Base-by-base conservation (phyloP, 805 yeast species). In the Candida ponderosae region DNA sequence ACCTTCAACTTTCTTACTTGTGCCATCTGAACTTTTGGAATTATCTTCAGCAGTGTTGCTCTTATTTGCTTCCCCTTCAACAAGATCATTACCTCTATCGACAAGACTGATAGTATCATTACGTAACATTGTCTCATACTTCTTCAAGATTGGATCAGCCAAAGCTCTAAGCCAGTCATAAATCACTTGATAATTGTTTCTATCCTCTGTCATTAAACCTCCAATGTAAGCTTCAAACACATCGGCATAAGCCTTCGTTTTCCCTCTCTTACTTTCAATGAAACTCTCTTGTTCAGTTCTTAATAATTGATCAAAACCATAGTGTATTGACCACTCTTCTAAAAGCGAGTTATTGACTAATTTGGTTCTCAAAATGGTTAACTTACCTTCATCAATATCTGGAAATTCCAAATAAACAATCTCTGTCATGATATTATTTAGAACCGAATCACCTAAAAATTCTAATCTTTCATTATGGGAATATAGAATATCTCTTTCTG, bases 151-250 rank as follows among this genome's bases (percentile, higher is more conserved):
- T 3, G 78, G 76, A n/a, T 57, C 59, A 26, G 79, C 71, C 29
- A 81, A 56, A 33, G 62, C 56, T 6, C 56, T 48, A 20, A 83
- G 53, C 90, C 90, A 83, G 11, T 63, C 57, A 44, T 70, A 69
- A 6, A 82, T 69, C 18, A 58, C 66, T 2, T 62, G 54, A 35
- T 72, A 61, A 41, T 76, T 72, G 15, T 57, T 53, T 18, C 64
- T 59, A 32, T 72, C 63, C 44, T 84, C 94, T 18, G 75, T 65
- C 7, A 72, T 70, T 24, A 90, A 58, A 0, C 94, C 98, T 6
- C 96, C 97, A 33, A 93, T 70, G 47, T 90, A 90, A 0, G 97
- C 96, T 60, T 93, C 98, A 54, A 90, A 85, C 0, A 83, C 77
- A 65, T 90, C 98, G 0, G 97, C 96, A 51, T 72, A 72, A 4